Evolutionary conservation across 1,284 basidiomycete genomes (phyloP), one percentile per base, ranked within the genome.

Genomic region (Gomphus sp.): DNA sequence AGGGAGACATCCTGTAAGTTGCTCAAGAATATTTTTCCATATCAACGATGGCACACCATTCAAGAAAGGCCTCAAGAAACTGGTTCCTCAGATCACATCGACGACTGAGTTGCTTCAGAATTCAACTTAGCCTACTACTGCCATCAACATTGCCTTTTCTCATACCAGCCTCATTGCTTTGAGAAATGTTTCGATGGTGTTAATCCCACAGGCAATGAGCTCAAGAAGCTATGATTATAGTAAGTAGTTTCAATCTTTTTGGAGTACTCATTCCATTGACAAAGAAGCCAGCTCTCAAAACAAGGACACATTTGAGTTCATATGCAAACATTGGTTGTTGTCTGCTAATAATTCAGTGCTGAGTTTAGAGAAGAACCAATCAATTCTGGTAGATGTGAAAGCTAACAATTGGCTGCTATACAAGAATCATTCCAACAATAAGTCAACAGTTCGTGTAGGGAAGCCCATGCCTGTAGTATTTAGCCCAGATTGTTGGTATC

Each of bases 401-500:
- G 14, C 45, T 8, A 62, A 61, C 6, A 62, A 63, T 55, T 67
- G 66, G 67, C 37, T 41, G 47, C 51, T 54, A 31, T 45, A 48
- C 55, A 14, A 33, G 33, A 51, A 49, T 34, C 4, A 22, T 25
- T 14, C 39, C 39, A 5, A 16, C 7, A 5, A 41, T 4, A 16
- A 41, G 39, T 36, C 37, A 25, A n/a, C 37, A 31, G 12, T 47
- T 18, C 36, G 9, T 31, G n/a, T 28, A 9, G 62, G 62, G 4
- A 53, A 47, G 18, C 61, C 55, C 7, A 18, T 33, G 22, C 61
- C 65, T n/a, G 61, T 61, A 22, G 59, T 60, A 16, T 67, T 70
- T 60, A 58, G 58, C 28, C 51, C 48, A 12, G 64, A 65, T n/a
- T 58, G 60, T n/a, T 11, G 55, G 4, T 50, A 61, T 18, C 60